Conservation (phyloP, 2,329 filamentous ascomycete genomes). For the Botryotinia calthae region DNA sequence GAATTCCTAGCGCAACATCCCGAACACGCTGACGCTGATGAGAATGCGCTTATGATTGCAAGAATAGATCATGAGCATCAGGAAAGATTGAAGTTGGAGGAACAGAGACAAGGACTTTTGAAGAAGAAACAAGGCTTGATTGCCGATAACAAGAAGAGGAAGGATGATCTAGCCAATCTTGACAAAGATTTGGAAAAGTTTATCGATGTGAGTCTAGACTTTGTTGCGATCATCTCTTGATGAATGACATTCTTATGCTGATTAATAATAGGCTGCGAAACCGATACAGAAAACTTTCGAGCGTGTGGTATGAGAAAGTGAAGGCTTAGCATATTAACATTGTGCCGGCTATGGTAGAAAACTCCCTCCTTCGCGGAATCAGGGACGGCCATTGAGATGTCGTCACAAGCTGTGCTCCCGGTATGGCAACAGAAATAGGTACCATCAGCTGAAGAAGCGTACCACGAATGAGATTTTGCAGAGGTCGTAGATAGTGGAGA, state of each 20-base stretch:
- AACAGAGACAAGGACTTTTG: constrained; percentile 73
- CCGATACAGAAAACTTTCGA: constrained; percentile 85
- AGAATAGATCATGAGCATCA: constrained; percentile 87
- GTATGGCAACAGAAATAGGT: not conserved
- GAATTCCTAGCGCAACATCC: constrained; percentile 77
- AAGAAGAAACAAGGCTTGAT: constrained; percentile 69
- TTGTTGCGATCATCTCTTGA: not conserved
- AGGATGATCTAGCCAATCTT: constrained; percentile 86
- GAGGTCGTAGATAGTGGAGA: not conserved
- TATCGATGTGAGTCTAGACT: constrained; percentile 64
- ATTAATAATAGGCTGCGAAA: constrained; percentile 65
- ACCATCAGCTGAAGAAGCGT: not conserved
- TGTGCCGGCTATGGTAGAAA: not conserved
- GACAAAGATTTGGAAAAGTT: constrained; percentile 93
- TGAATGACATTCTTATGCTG: constrained; percentile 8
- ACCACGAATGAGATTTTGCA: not conserved
- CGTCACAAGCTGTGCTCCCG: not conserved
- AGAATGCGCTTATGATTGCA: constrained; percentile 82
- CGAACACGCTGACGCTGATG: constrained; percentile 67
- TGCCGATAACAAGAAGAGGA: constrained; percentile 83
- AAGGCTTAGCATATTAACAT: not conserved
- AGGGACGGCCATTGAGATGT: not conserved
- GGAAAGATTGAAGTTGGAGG: constrained; percentile 81
- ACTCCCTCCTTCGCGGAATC: not conserved
- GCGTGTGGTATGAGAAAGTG: constrained; percentile 52